These are phyloP conservation scores for Ottelia alismoides DNA, from an alignment of 106 monocot species.

Conservation along the genomic window DNA sequence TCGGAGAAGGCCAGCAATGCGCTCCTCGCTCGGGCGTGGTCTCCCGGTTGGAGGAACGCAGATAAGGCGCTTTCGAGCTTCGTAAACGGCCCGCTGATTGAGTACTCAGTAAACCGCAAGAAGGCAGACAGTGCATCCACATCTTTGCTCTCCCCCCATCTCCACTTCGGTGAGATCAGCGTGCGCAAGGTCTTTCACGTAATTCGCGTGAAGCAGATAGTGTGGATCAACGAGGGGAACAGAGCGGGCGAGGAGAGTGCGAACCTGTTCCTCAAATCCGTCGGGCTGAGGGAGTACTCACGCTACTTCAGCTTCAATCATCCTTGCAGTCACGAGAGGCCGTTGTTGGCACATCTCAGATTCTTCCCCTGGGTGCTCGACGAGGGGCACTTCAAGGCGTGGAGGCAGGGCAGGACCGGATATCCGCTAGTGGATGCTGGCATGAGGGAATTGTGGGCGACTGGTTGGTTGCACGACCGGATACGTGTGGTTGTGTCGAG, in stretches of 20 bases:
- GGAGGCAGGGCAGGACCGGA: conserved; percentile 92
- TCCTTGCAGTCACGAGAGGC: conserved; percentile 83
- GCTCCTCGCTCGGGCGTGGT: conserved; percentile 87
- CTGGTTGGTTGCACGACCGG: conserved; percentile 91
- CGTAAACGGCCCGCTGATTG: conserved; percentile 59
- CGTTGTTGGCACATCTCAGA: conserved; percentile 68
- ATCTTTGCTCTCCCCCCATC: conserved; percentile 82
- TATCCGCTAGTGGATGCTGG: conserved; percentile 96
- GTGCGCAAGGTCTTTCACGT: conserved; percentile 91
- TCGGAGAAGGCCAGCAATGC: conserved; percentile 89
- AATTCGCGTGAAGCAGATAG: conserved; percentile 80
- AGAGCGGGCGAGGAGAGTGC: conserved; percentile 73
- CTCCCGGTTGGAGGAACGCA: conserved; percentile 91
- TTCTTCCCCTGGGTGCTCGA: conserved; percentile 86
- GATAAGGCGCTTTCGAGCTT: conserved; percentile 64
- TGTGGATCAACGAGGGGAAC: conserved; percentile 89
- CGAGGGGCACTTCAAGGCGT: conserved; percentile 67
- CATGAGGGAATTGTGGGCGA: conserved; percentile 97
- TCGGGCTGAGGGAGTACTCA: conserved; percentile 83
- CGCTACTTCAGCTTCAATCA: conserved; percentile 91
- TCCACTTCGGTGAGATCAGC: conserved; percentile 90
- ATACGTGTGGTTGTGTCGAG: conserved; percentile 91
- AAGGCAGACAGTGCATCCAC: conserved; percentile 90
- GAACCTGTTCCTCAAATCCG: conserved; percentile 70
- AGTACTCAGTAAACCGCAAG: conserved; percentile 57